phyloP scores from a whole-genome alignment of 352 stramenopile species.

The Phytophthora europaea region DNA sequence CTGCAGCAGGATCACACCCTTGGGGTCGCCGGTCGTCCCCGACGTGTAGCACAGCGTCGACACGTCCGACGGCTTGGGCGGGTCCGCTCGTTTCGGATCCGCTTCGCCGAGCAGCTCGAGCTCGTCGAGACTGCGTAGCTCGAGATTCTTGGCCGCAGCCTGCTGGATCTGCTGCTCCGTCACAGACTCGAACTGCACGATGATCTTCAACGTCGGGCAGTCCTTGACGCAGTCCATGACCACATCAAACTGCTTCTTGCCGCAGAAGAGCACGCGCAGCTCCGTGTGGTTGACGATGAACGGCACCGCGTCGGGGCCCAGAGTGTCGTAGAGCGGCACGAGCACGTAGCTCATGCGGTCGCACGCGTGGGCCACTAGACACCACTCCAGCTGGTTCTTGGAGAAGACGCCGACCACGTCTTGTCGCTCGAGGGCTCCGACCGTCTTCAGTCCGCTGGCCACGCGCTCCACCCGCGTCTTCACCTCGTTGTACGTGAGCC shows the following conservation, averaged over 20 bases:
- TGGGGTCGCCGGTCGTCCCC: conserved; percentile 95
- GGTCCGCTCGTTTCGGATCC: conserved; percentile 40
- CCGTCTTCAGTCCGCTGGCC: conserved; percentile 30
- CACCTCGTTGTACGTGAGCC: conserved; percentile 53
- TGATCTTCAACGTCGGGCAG: conserved; percentile 46
- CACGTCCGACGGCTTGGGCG: conserved; percentile 70
- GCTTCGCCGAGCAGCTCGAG: conserved; percentile 36
- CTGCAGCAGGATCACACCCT: conserved; percentile 95
- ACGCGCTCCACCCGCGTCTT: conserved; percentile 34
- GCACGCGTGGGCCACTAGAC: conserved; percentile 46
- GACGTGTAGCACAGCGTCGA: conserved; percentile 94
- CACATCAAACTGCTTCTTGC: conserved; percentile 49
- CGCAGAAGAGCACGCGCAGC: conserved; percentile 56
- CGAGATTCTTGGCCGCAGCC: conserved; percentile 28
- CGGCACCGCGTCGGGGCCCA: conserved; percentile 57
- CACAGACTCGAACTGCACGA: conserved; percentile 52
- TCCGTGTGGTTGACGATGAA: conserved; percentile 71
- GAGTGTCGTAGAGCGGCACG: conserved; percentile 70
- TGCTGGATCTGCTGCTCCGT: conserved; percentile 37
- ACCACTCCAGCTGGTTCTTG: conserved; percentile 66
- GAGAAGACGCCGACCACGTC: conserved; percentile 56
- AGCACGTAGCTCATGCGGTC: conserved; percentile 60
- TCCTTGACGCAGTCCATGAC: conserved; percentile 44
- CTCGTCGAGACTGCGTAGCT: conserved; percentile 45
- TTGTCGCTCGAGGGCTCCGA: conserved; percentile 36